A percentile compares a stretch with the other conserved stretches of the same genome.
Evolutionary conservation across 2,329 filamentous ascomycete species (phyloP).

Genomic region (Aaosphaeria arxii): DNA sequence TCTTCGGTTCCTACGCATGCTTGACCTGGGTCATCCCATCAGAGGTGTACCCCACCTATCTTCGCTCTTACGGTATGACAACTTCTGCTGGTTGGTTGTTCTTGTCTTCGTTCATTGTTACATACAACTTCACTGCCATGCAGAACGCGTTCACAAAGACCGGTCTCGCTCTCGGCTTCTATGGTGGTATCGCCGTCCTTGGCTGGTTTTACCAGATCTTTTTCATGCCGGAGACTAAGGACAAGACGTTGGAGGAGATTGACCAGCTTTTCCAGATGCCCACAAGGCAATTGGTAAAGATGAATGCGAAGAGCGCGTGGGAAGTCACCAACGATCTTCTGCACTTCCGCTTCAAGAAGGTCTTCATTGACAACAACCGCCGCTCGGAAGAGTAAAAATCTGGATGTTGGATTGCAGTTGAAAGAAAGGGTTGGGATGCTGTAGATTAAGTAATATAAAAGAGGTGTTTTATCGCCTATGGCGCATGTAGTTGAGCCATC

Average conservation of each 20-base stretch:
- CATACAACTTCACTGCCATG: constrained; percentile 73
- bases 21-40: constrained; percentile 49
- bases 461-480: too few relatives aligned
- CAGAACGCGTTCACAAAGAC: constrained; percentile 64
- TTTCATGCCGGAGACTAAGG: constrained; percentile 76
- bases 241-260: constrained; percentile 67
- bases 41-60: constrained; percentile 70
- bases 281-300: constrained; percentile 59
- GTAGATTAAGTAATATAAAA: too few relatives aligned
- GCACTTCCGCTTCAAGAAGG: constrained; percentile 46
- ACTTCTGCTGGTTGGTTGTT: constrained; percentile 67
- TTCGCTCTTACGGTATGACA: constrained; percentile 72
- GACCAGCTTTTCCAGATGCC: constrained; percentile 65
- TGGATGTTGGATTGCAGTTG: not conserved
- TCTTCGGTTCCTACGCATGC: constrained; percentile 36
- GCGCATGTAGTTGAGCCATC: too few relatives aligned
- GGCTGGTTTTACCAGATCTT: constrained; percentile 71
- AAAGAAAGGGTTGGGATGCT: too few relatives aligned
- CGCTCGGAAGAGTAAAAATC: not conserved
- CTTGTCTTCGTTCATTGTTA: constrained; percentile 69
- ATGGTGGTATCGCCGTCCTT: constrained; percentile 68
- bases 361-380: constrained; percentile 40
- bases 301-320: constrained; percentile 52
- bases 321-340: constrained; percentile 46
- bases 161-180: constrained; percentile 67